Percentiles rank a stretch among this genome's conserved stretches.
These are phyloP conservation scores for Aureobasidium sp. DNA, from an alignment of 2,329 filamentous ascomycete genomes.

Conservation along the genomic window DNA sequence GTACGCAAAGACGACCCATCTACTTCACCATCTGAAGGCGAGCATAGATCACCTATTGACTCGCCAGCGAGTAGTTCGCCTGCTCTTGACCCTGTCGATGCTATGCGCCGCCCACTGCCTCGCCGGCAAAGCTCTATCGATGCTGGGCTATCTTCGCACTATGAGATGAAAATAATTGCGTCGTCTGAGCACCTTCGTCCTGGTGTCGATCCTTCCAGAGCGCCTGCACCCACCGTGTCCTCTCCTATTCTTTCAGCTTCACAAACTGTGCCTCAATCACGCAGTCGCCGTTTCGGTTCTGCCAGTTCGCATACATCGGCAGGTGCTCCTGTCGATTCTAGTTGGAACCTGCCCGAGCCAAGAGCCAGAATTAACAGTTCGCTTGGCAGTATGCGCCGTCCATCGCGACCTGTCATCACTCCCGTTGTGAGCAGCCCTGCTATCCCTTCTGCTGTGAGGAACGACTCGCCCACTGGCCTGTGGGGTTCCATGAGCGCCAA, in stretches of 20 bases:
- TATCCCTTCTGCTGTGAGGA: background rate
- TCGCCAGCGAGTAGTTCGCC: conserved; percentile 1
- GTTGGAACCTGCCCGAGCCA: conserved; percentile 23
- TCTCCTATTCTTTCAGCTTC: conserved; percentile 25
- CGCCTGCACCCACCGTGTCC: conserved; percentile 15
- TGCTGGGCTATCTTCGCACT: conserved; percentile 46
- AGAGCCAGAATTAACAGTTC: conserved; percentile 28
- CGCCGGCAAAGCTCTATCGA: conserved; percentile 35
- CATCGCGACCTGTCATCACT: conserved; percentile 19
- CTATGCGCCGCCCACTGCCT: conserved; percentile 18
- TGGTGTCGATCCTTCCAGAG: conserved; percentile 33
- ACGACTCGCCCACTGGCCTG: background rate
- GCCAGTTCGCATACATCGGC: conserved; percentile 18
- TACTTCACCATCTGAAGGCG: background rate
- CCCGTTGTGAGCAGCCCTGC: conserved; percentile 15
- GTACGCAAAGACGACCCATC: conserved; percentile 44
- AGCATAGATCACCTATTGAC: background rate
- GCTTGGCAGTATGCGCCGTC: conserved; percentile 33
- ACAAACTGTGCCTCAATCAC: conserved; percentile 21
- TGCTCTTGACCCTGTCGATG: background rate
- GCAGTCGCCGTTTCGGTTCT: conserved; percentile 20
- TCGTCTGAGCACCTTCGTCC: conserved; percentile 64
- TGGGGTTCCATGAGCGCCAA: background rate
- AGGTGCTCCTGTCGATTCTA: conserved; percentile 15
- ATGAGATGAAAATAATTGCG: conserved; percentile 66